Evolutionary conservation across 805 yeast species (phyloP).

Genomic region (Candida sakaeoensis): DNA sequence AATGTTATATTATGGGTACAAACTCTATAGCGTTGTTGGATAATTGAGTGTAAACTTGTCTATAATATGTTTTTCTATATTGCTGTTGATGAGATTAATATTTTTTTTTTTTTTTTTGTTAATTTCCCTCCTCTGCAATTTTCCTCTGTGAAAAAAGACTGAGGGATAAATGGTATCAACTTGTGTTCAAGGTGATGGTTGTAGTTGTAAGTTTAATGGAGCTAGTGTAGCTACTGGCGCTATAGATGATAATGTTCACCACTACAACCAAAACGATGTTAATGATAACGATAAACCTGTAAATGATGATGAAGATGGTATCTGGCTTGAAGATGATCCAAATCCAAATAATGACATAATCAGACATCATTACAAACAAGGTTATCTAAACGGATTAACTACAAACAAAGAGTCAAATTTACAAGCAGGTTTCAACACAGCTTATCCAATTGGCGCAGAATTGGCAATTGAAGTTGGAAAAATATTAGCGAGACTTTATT

Average conservation of each 20-base stretch:
- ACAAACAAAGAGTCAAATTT: slow-evolving; percentile 62
- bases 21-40: too few species aligned
- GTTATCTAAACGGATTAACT: slow-evolving; percentile 78
- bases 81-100: not conserved
- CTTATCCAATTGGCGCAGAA: slow-evolving; percentile 71
- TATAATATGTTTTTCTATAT: too few species aligned
- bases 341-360: slow-evolving; percentile 33
- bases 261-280: too few species aligned
- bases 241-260: too few species aligned
- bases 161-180: not conserved
- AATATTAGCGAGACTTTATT: slow-evolving; percentile 49
- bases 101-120: not conserved
- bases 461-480: slow-evolving; percentile 66
- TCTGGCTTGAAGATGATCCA: slow-evolving; percentile 30
- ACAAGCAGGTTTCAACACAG: slow-evolving; percentile 79
- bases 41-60: too few species aligned
- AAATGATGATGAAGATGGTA: slow-evolving; percentile 19
- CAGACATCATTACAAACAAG: slow-evolving; percentile 70
- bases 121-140: not conserved
- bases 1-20: too few species aligned
- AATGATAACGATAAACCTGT: too few species aligned
- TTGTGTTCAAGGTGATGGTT: not conserved
- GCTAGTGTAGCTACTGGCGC: not conserved
- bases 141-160: not conserved
- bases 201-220: not conserved